Conservation (phyloP, 179 eudicot species). For the Nepenthes alata region DNA sequence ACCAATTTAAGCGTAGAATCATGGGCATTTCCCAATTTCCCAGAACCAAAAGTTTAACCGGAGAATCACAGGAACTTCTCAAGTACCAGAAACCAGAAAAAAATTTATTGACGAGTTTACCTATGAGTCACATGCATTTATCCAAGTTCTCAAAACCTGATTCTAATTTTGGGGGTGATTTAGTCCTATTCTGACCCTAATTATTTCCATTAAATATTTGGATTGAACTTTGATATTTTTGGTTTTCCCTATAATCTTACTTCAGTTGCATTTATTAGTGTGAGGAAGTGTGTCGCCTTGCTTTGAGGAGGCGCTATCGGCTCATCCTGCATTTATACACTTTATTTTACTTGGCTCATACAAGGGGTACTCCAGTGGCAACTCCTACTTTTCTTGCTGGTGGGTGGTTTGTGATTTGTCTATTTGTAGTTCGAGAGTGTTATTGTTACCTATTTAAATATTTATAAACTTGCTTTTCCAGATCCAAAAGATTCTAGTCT, state of each 20-base stretch:
- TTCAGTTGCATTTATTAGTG: conserved; percentile 37
- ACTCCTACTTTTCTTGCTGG: conserved; percentile 87
- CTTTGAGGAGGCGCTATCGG: conserved; percentile 81
- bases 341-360: conserved; percentile 84
- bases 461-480: conserved; percentile 23
- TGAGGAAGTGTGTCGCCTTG: conserved; percentile 92
- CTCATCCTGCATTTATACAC: conserved; percentile 90
- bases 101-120: no score
- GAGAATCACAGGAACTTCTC: no score
- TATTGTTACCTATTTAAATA: conserved; percentile 1
- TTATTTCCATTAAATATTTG: no score
- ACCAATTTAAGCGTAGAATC: no score
- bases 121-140: no score
- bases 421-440: neutral
- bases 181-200: no score
- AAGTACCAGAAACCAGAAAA: no score
- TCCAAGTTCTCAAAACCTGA: no score
- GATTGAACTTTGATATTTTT: neutral
- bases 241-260: conserved; percentile 7
- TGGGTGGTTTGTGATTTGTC: conserved; percentile 11
- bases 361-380: conserved; percentile 80
- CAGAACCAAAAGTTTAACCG: no score
- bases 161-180: no score
- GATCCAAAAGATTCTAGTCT: conserved; percentile 67
- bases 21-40: no score